phyloP scores from a whole-genome alignment of 257 asterid species.

The Salvia hispanica region DNA sequence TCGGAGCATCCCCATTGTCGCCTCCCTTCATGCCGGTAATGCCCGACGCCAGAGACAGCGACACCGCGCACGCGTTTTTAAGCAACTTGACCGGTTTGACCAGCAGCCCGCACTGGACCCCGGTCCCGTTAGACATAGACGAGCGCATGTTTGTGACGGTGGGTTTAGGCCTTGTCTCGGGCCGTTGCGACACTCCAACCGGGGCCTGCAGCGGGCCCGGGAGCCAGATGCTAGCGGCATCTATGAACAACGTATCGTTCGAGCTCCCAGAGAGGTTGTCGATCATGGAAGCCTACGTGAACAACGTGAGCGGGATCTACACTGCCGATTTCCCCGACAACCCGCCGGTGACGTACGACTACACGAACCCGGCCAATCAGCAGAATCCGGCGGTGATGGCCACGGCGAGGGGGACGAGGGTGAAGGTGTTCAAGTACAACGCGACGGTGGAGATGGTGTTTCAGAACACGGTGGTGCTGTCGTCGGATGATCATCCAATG shows the following conservation, averaged over 20 bases:
- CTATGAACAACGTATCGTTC: slow-evolving; percentile 77
- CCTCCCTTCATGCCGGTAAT: slow-evolving; percentile 53
- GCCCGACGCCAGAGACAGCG: slow-evolving; percentile 59
- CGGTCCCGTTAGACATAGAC: slow-evolving; percentile 48
- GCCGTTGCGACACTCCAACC: slow-evolving; percentile 42
- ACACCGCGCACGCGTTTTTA: slow-evolving; percentile 53
- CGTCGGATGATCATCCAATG: slow-evolving; percentile 54
- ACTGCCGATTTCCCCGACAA: slow-evolving; percentile 52
- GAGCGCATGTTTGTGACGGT: slow-evolving; percentile 56
- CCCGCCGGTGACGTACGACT: slow-evolving; percentile 55
- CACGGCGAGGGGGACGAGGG: slow-evolving; percentile 46
- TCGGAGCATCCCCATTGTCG: slow-evolving; percentile 24
- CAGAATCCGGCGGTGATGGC: slow-evolving; percentile 24
- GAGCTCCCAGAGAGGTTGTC: slow-evolving; percentile 50
- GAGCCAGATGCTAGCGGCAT: slow-evolving; percentile 46
- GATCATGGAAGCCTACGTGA: slow-evolving; percentile 56
- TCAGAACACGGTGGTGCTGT: slow-evolving; percentile 54
- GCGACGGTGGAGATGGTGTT: slow-evolving; percentile 51
- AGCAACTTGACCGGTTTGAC: slow-evolving; percentile 51
- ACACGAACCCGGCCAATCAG: slow-evolving; percentile 36
- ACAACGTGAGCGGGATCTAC: slow-evolving; percentile 47
- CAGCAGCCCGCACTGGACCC: slow-evolving; percentile 52
- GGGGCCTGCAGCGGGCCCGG: slow-evolving; percentile 43
- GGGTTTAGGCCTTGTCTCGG: slow-evolving; percentile 44
- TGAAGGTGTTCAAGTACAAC: slow-evolving; percentile 47